A percentile compares a stretch with the other conserved stretches of the same genome.
phyloP scores from a whole-genome alignment of 768 basidiomycete species.

The Xerocomellus chrysenteron region DNA sequence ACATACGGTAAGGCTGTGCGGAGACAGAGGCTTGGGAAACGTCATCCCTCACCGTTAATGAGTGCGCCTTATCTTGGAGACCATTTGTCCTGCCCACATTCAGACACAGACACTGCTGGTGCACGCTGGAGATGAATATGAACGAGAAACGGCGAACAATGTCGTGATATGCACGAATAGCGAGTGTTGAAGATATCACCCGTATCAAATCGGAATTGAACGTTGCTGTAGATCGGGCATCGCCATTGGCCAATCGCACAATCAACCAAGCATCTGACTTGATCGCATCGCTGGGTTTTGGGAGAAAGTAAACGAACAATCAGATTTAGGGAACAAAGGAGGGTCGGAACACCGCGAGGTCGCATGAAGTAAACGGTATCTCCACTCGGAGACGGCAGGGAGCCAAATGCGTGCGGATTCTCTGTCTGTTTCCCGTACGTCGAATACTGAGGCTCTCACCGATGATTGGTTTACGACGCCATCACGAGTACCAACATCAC shows the following conservation, averaged over 20 bases:
- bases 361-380: slow-evolving; percentile 2
- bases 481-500: slow-evolving; percentile 5
- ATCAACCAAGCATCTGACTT: not conserved
- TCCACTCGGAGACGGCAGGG: not conserved
- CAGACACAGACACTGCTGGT: not conserved
- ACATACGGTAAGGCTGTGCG: slow-evolving; percentile 3
- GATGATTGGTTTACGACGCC: slow-evolving; percentile 11
- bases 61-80: slow-evolving; percentile 9
- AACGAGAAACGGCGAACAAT: slow-evolving; percentile 14
- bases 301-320: slow-evolving; percentile 5
- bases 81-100: not conserved
- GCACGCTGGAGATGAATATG: slow-evolving; percentile 5
- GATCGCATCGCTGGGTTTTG: slow-evolving; percentile 4
- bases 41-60: slow-evolving; percentile 2
- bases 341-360: slow-evolving; percentile 3
- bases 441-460: slow-evolving; percentile 3
- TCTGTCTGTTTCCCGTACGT: slow-evolving; percentile 8
- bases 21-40: not conserved
- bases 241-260: slow-evolving; percentile 1
- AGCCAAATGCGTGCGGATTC: slow-evolving; percentile 13
- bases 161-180: slow-evolving; percentile 9
- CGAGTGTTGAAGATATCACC: slow-evolving; percentile 6
- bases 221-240: slow-evolving; percentile 1
- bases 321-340: slow-evolving; percentile 2
- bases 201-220: slow-evolving; percentile 18